phyloP scores from a whole-genome alignment of 108 stramenopile genomes.

The Conticribra weissflogii region DNA sequence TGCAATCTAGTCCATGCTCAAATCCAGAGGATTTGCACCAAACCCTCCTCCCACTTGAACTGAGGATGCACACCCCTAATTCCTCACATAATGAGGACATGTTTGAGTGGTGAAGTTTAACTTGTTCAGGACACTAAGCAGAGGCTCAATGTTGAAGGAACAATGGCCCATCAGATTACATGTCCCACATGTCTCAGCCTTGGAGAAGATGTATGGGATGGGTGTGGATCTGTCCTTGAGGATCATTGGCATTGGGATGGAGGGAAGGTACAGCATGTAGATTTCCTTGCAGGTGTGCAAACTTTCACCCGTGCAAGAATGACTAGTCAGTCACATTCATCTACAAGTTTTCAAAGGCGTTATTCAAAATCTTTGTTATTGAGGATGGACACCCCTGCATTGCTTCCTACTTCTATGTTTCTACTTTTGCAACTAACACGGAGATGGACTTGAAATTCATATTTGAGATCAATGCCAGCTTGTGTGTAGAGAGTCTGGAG shows the following conservation, averaged over 20 bases:
- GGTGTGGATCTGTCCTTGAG: constrained; percentile 71
- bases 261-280: constrained; percentile 79
- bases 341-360: no score
- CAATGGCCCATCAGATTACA: constrained; percentile 90
- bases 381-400: no score
- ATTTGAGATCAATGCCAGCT: no score
- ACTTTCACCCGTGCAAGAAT: constrained; percentile 3
- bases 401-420: no score
- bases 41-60: constrained; percentile 75
- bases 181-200: constrained; percentile 63
- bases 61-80: constrained; percentile 90
- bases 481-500: no score
- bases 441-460: no score
- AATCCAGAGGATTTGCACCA: constrained; percentile 57
- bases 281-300: constrained; percentile 47
- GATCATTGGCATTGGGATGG: constrained; percentile 77
- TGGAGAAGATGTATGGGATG: constrained; percentile 39
- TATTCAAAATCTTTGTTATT: no score
- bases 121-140: constrained; percentile 68
- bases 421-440: no score
- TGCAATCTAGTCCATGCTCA: constrained; percentile 85
- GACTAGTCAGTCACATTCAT: no score
- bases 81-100: constrained; percentile 80
- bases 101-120: constrained; percentile 86
- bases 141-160: constrained; percentile 98